phyloP scores from a whole-genome alignment of 352 stramenopile species.

The Phytopythium litorale region DNA sequence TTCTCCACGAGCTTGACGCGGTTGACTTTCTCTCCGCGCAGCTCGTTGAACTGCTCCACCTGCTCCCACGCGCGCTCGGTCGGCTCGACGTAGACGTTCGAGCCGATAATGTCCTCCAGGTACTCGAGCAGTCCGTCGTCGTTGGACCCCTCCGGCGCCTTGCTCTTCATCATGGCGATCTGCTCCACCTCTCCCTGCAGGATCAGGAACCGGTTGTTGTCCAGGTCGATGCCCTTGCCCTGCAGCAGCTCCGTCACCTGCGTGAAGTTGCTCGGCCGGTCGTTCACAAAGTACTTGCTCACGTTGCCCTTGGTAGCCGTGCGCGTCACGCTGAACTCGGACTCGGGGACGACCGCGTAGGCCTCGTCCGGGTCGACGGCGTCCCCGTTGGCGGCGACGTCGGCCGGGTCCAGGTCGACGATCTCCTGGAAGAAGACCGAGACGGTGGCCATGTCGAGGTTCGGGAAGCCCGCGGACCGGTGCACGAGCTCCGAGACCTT shows the following conservation, averaged over 20 bases:
- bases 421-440: slow-evolving; percentile 99
- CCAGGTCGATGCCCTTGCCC: slow-evolving; percentile 96
- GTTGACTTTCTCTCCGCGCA: slow-evolving; percentile 94
- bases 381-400: background rate
- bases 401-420: slow-evolving; percentile 55
- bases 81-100: slow-evolving; percentile 96
- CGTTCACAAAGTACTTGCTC: slow-evolving; percentile 97
- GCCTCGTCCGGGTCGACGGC: slow-evolving; percentile 75
- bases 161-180: slow-evolving; percentile 99
- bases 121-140: slow-evolving; percentile 99
- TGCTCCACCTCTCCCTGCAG: slow-evolving; percentile 96
- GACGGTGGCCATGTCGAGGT: slow-evolving; percentile 93
- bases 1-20: slow-evolving; percentile 98
- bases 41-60: slow-evolving; percentile 93
- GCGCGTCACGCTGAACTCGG: slow-evolving; percentile 90
- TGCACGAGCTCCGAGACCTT: slow-evolving; percentile 99
- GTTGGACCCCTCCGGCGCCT: slow-evolving; percentile 87
- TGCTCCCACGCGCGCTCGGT: slow-evolving; percentile 92
- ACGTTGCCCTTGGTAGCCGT: slow-evolving; percentile 94
- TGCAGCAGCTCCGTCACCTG: slow-evolving; percentile 93
- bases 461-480: slow-evolving; percentile 87
- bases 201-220: slow-evolving; percentile 99
- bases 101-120: slow-evolving; percentile 99
- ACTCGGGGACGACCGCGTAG: slow-evolving; percentile 92
- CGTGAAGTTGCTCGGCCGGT: slow-evolving; percentile 91